Base-by-base conservation (phyloP, 306 rosid genomes). In the Luffa aegyptiaca region DNA sequence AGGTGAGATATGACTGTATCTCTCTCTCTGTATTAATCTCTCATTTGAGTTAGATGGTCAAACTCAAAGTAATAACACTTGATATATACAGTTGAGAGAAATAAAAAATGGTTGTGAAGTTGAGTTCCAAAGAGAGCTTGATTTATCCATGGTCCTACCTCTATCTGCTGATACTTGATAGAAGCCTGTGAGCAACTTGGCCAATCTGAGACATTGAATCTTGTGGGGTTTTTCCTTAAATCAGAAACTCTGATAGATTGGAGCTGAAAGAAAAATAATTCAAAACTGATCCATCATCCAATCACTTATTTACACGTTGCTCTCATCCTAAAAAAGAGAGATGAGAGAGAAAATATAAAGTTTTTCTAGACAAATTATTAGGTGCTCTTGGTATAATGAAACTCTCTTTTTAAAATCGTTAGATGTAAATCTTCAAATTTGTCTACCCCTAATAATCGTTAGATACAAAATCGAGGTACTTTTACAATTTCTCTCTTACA, bases 151-250 rank as follows among this genome's bases (percentile, higher is more conserved):
- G 61, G 77, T 70, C 77, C 77, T 72, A 72, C 77, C 42, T 4
- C 77, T 48, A 72, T 72, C 56, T 46, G 20, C 42, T 72, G 53
- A 72, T 72, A 72, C 77, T 49, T 48, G 77, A 73, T 46, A 26
- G 77, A 73, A 73, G 26, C 77, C 42, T 73, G 11, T 73, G 42
- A 49, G 77, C 77, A 73, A 73, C 77, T 73, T 73, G 59, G 44
- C 48, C 51, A 13, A 73, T 49, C 45, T 73, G 26, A 73, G 77
- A 73, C 77, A 73, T 26, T 73, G 77, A 73, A 73, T 73, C 77
- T 49, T 48, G 61, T 73, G 77, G 77, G 77, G 77, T 48, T 73
- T 71, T 46, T 3, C 76, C 57, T 71, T 49, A 45, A 46, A 71
- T 71, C 76, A 71, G 0, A 10, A 52, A 21, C 57, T 46, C 20